These are phyloP conservation scores for Aspergillus aculeatus DNA, from an alignment of 2,329 filamentous ascomycete species.

Conservation along the genomic window DNA sequence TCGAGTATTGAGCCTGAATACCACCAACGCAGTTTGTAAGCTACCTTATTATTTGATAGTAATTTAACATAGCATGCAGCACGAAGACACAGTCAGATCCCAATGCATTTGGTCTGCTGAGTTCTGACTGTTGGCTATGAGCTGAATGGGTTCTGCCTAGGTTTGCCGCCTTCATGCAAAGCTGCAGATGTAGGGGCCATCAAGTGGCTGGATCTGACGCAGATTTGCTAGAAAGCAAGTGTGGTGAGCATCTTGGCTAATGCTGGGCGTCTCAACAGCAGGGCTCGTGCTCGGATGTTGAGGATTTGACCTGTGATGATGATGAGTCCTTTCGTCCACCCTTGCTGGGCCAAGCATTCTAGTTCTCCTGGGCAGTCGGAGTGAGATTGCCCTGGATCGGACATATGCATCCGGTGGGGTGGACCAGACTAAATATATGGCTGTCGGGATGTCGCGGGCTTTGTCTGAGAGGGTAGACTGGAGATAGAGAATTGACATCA, in stretches of 20 bases:
- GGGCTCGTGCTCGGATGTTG: background rate
- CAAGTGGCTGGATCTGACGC: background rate
- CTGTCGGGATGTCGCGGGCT: background rate
- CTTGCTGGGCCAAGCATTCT: constrained; percentile 26
- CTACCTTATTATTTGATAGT: background rate
- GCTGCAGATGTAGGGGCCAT: background rate
- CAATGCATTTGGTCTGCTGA: background rate
- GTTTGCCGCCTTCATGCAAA: background rate
- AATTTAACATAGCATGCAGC: background rate
- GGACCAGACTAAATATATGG: background rate
- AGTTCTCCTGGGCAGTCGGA: constrained; percentile 2
- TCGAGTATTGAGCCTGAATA: background rate
- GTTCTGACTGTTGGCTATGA: background rate
- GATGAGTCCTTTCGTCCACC: constrained; percentile 5
- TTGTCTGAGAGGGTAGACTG: background rate
- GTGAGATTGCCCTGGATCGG: background rate
- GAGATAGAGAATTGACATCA: constrained; percentile 12
- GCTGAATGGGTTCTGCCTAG: background rate
- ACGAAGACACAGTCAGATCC: background rate
- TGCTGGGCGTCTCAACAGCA: background rate
- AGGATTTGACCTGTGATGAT: background rate
- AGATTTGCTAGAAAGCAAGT: background rate
- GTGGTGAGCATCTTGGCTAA: background rate
- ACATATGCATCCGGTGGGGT: background rate
- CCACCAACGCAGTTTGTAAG: background rate